phyloP scores from a whole-genome alignment of 2,329 filamentous ascomycete species.

The Hymenoscyphus salicellus region DNA sequence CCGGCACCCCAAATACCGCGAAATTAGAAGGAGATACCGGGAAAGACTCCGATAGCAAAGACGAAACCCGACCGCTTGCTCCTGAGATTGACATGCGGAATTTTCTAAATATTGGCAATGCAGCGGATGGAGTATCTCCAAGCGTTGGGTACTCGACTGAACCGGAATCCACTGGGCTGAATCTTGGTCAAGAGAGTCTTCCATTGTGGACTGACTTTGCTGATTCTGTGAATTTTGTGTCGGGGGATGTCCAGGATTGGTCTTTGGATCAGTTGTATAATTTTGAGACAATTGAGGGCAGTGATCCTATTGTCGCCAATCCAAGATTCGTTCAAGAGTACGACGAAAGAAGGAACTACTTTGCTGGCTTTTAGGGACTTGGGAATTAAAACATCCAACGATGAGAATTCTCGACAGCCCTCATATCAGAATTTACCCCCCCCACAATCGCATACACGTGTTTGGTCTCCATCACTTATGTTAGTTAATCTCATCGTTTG shows the following conservation, averaged over 20 bases:
- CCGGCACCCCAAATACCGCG: conserved; percentile 17
- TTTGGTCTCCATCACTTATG: too few relatives aligned
- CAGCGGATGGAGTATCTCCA: conserved; percentile 20
- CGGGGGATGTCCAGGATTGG: conserved; percentile 28
- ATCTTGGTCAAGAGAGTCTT: conserved; percentile 14
- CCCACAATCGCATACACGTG: too few relatives aligned
- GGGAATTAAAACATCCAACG: too few relatives aligned
- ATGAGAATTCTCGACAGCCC: too few relatives aligned
- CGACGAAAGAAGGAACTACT: conserved; percentile 29
- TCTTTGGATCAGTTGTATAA: conserved; percentile 28
- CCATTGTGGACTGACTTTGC: conserved; percentile 24
- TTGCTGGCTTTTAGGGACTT: conserved; percentile 24
- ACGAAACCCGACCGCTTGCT: not conserved
- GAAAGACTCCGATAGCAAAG: not conserved
- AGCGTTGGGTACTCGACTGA: conserved; percentile 23
- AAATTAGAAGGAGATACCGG: conserved; percentile 6
- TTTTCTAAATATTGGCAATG: conserved; percentile 2
- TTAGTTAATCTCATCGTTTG: too few relatives aligned
- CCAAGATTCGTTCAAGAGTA: conserved; percentile 27
- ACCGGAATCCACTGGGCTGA: not conserved
- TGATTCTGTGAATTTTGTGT: conserved; percentile 22
- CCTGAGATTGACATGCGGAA: conserved; percentile 12
- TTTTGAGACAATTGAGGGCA: conserved; percentile 21
- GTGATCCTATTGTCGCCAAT: conserved; percentile 19
- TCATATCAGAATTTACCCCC: too few relatives aligned